Conservation (phyloP, 2,329 filamentous ascomycete genomes). For the Blastomyces emzantsi region DNA sequence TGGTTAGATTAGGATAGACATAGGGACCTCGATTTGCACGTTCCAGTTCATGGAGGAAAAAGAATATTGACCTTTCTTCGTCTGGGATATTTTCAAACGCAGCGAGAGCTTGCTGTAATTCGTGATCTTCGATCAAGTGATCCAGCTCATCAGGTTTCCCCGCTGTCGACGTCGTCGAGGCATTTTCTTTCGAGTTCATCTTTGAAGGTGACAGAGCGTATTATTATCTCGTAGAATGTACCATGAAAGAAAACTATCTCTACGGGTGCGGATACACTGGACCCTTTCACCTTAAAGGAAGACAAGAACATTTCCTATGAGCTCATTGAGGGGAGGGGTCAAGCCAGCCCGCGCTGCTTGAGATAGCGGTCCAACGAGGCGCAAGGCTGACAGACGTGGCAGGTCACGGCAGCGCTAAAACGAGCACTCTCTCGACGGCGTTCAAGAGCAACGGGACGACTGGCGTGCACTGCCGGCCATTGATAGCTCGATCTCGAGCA, state of each 20-base stretch:
- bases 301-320: background rate
- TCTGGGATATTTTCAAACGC: background rate
- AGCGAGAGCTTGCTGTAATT: background rate
- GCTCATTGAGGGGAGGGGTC: background rate
- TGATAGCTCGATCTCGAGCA: background rate
- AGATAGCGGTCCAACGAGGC: background rate
- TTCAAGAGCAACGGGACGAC: background rate
- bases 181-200: constrained; percentile 1
- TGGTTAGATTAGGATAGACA: background rate
- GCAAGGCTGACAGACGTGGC: constrained; percentile 7
- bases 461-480: background rate
- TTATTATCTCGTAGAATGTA: background rate
- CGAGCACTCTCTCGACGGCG: background rate
- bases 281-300: background rate
- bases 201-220: background rate
- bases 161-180: background rate
- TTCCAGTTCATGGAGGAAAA: background rate
- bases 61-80: background rate
- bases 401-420: background rate
- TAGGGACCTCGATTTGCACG: background rate
- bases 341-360: background rate
- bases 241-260: background rate
- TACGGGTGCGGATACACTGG: background rate
- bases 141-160: background rate
- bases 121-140: background rate